Conservation (phyloP, 768 basidiomycete species). For the Mycena epipterygia region DNA sequence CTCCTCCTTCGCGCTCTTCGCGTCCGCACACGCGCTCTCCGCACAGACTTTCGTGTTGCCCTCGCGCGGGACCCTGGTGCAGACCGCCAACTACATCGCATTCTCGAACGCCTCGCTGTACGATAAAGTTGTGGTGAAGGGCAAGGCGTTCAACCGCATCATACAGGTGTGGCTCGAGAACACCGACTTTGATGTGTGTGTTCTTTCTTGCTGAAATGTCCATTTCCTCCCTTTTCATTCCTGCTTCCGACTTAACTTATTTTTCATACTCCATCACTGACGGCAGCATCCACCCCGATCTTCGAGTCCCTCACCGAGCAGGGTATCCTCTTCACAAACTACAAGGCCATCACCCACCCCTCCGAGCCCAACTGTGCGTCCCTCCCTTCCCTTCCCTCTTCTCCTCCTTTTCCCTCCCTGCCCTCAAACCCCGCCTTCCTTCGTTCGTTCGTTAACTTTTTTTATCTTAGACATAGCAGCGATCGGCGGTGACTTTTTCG, state of each 20-base stretch:
- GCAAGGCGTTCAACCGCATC: background rate
- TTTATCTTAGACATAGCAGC: no score
- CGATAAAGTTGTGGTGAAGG: background rate
- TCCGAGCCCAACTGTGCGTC: slow-evolving; percentile 69
- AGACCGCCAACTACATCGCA: slow-evolving; percentile 4
- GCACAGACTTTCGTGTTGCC: slow-evolving; percentile 1
- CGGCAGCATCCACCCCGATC: slow-evolving; percentile 19
- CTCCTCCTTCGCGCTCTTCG: background rate
- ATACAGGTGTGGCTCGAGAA: slow-evolving; percentile 72
- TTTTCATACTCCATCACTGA: no score
- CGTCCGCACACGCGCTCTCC: background rate
- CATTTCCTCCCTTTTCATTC: no score
- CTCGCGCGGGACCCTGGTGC: background rate
- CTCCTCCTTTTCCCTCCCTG: no score
- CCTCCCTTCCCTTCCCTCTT: background rate
- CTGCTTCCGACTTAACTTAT: no score
- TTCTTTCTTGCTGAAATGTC: no score
- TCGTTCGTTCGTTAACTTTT: no score
- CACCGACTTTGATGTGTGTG: slow-evolving; percentile 61
- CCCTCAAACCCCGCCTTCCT: no score
- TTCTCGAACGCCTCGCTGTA: slow-evolving; percentile 2
- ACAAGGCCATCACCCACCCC: slow-evolving; percentile 67
- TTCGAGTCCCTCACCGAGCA: no score
- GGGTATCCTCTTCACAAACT: no score
- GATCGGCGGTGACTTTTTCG: no score